Base-by-base conservation (phyloP, 2,329 filamentous ascomycete species). In the Arachnomyces sp. region DNA sequence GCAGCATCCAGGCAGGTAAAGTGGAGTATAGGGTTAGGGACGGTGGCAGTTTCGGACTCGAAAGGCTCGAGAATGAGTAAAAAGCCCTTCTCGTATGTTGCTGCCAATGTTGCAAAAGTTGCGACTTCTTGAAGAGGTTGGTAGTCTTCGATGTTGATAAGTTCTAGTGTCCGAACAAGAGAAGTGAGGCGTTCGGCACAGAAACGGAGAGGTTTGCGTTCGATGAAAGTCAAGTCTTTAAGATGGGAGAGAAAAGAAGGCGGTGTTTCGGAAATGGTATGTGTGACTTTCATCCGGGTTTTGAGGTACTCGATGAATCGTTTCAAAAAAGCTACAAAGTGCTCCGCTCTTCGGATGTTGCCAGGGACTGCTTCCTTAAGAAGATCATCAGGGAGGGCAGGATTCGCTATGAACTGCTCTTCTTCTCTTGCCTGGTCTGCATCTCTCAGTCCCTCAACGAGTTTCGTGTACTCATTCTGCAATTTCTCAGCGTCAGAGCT, bases 131-230 rank as follows among this genome's bases (percentile, higher is more conserved):
- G 92, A 1, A 98, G 72, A 4, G 92, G 85, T 53, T 95, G 89
- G 58, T 93, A 98, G 59, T 98, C 93, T 66, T 98, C 92, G 45
- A 98, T 95, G 53, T 93, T 96, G 25, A 90, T 93, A 43, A 98
- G 79, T 61, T 98, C 92, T 12, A 98, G 74, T 0, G 92, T 98
- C 43, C 93, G 77, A 13, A 98, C 90, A 5, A 98, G 78, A 1
- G 90, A 98, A 0, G 92, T 94, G 9, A 98, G 68, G 30, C 92
- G 80, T 64, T 98, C 93, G 0, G 92, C 88, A 57, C 93, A 98
- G 62, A 98, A 98, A 36, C 70, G 74, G 8, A 98, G 64, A 0
- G 92, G 92, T 54, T 98, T 98, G 60, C 87, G 87, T 59, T 98
- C 92, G 54, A 98, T 98, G 56, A 94, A 98, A 0, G 93, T 98